A percentile compares a stretch with the other conserved stretches of the same genome.
Conservation (phyloP, 495 filamentous ascomycete genomes). For the Parathielavia appendiculata region DNA sequence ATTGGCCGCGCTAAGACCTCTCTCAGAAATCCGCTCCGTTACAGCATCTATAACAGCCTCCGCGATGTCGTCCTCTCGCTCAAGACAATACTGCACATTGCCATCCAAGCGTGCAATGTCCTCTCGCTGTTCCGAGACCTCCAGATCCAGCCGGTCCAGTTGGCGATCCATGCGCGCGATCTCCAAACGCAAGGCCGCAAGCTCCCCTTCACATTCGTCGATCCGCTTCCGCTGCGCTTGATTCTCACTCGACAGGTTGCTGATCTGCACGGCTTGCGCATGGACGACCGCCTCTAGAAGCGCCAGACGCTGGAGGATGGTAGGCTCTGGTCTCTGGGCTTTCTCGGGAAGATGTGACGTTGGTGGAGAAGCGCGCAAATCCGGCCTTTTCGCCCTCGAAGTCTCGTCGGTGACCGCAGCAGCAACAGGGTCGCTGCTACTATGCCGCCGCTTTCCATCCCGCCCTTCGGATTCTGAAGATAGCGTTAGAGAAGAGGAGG, state of each 20-base stretch:
- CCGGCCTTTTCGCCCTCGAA: background rate
- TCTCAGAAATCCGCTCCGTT: background rate
- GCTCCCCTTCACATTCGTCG: background rate
- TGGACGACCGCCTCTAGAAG: background rate
- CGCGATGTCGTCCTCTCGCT: background rate
- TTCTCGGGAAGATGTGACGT: background rate
- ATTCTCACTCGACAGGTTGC: conserved; percentile 1
- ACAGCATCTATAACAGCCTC: background rate
- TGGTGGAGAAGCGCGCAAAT: background rate
- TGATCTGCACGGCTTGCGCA: conserved; percentile 1
- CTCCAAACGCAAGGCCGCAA: background rate
- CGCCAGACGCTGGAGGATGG: background rate
- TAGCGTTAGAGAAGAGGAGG: background rate
- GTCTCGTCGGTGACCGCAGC: background rate
- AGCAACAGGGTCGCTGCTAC: background rate
- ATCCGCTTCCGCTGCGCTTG: conserved; percentile 1
- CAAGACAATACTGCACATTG: background rate
- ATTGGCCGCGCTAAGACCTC: background rate
- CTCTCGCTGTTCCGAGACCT: background rate
- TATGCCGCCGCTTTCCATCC: background rate
- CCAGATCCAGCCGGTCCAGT: background rate
- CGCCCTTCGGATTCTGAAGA: background rate
- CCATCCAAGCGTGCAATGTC: background rate
- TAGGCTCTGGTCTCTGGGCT: background rate
- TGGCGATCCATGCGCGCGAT: background rate